Percentiles rank a stretch among this genome's conserved stretches.
Conservation (phyloP, 2,329 filamentous ascomycete genomes). For the Cyphellophora europaea region DNA sequence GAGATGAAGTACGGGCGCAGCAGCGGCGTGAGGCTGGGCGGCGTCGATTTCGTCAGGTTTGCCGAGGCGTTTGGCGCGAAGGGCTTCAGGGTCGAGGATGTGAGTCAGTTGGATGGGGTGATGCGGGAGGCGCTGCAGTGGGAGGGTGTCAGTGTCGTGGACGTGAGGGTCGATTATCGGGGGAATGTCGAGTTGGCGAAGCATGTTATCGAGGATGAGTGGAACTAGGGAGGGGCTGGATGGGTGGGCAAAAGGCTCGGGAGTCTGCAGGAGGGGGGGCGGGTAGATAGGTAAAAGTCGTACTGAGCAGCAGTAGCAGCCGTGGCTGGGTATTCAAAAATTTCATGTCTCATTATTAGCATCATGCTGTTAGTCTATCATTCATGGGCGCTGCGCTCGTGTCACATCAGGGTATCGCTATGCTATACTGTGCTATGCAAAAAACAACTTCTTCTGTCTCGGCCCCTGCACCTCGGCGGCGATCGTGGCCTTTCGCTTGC, state of each 20-base stretch:
- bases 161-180: conserved; percentile 38
- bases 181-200: conserved; percentile 31
- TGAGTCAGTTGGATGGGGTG: conserved; percentile 31
- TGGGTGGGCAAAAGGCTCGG: too few relatives aligned
- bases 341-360: too few relatives aligned
- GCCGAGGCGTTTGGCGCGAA: conserved; percentile 39
- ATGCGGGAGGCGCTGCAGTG: conserved; percentile 35
- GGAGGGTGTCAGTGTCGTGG: conserved; percentile 36
- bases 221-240: conserved; percentile 10
- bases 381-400: neutral
- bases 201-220: conserved; percentile 25
- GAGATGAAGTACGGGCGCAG: conserved; percentile 40
- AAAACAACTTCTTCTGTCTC: conserved; percentile 1
- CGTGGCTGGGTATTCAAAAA: too few relatives aligned
- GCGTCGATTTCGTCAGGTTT: conserved; percentile 39
- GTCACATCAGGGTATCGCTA: neutral
- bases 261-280: too few relatives aligned
- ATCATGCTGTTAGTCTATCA: neutral
- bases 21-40: conserved; percentile 34
- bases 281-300: too few relatives aligned
- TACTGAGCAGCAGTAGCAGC: too few relatives aligned
- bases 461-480: neutral
- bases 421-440: conserved; percentile 1
- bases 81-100: conserved; percentile 32
- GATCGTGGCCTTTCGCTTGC: conserved; percentile 1